phyloP scores from a whole-genome alignment of 2,329 filamentous ascomycete genomes.

The Penicillium sp. region DNA sequence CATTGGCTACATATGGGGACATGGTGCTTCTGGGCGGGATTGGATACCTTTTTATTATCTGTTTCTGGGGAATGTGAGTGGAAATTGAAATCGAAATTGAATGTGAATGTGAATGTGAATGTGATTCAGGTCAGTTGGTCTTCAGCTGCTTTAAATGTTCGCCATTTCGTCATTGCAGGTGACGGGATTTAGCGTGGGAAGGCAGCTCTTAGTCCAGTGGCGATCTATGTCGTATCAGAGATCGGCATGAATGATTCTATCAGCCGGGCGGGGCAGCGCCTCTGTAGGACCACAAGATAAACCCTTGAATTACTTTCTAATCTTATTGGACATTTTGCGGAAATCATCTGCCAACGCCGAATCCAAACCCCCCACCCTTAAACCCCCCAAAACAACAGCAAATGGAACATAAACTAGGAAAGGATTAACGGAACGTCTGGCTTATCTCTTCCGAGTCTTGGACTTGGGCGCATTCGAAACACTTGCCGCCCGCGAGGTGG shows the following conservation, averaged over 20 bases:
- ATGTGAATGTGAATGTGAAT: background rate
- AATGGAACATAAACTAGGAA: background rate
- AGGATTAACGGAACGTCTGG: conserved; percentile 1
- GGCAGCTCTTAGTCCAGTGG: conserved; percentile 7
- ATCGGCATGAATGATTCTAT: conserved; percentile 13
- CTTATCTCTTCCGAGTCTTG: conserved; percentile 52
- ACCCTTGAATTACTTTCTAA: conserved; percentile 17
- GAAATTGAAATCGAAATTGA: too few species aligned
- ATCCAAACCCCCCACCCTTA: background rate
- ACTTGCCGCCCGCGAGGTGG: conserved; percentile 82
- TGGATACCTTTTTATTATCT: background rate
- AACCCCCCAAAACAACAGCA: background rate
- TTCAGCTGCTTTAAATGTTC: background rate
- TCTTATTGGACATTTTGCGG: conserved; percentile 5
- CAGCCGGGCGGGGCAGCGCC: conserved; percentile 7
- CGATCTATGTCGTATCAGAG: conserved; percentile 10
- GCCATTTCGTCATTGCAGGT: conserved; percentile 8
- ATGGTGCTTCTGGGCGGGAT: background rate
- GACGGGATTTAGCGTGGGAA: conserved; percentile 2
- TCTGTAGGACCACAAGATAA: conserved; percentile 9
- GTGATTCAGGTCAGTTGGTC: background rate
- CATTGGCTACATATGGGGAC: background rate
- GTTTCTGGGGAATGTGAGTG: background rate
- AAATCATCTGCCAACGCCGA: conserved; percentile 23
- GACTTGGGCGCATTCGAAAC: conserved; percentile 67